These are phyloP conservation scores for Botrytis elliptica DNA, from an alignment of 2,329 filamentous ascomycete species.

Conservation along the genomic window DNA sequence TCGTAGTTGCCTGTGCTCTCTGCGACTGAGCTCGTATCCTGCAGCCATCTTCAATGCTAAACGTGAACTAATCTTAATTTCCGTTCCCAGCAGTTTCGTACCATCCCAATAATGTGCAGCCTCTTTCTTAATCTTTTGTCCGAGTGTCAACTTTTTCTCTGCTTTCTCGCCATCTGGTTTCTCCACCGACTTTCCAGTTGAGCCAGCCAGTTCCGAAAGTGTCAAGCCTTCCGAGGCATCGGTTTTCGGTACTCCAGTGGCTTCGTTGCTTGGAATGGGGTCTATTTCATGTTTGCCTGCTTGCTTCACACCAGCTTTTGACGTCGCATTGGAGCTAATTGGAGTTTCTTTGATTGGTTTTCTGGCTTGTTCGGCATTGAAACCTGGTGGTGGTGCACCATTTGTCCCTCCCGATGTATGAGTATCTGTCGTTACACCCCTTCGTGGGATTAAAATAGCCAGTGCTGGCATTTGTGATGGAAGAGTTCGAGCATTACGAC, in stretches of 20 bases:
- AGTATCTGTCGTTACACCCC: slow-evolving; percentile 58
- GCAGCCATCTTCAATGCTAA: slow-evolving; percentile 96
- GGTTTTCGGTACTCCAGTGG: slow-evolving; percentile 38
- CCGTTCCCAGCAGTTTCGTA: slow-evolving; percentile 87
- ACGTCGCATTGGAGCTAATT: slow-evolving; percentile 37
- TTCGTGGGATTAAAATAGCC: slow-evolving; percentile 56
- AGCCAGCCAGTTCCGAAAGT: slow-evolving; percentile 61
- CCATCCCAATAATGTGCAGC: slow-evolving; percentile 96
- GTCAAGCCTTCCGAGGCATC: slow-evolving; percentile 36
- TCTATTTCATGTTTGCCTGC: slow-evolving; percentile 34
- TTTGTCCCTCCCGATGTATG: slow-evolving; percentile 48
- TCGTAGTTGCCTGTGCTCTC: slow-evolving; percentile 89
- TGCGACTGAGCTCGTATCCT: slow-evolving; percentile 91
- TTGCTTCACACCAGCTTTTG: slow-evolving; percentile 32
- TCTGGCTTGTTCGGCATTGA: slow-evolving; percentile 67
- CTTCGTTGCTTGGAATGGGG: slow-evolving; percentile 28
- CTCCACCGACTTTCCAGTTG: slow-evolving; percentile 60
- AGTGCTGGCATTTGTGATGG: slow-evolving; percentile 46
- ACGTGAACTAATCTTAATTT: slow-evolving; percentile 88
- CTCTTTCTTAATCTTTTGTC: slow-evolving; percentile 95
- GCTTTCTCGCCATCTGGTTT: slow-evolving; percentile 67
- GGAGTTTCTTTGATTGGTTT: slow-evolving; percentile 52
- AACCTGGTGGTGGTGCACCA: slow-evolving; percentile 65
- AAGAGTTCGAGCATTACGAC: slow-evolving; percentile 38
- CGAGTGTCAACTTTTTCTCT: slow-evolving; percentile 81